Percentiles rank a stretch among this genome's conserved stretches.
Evolutionary conservation across 192 early-diverging fungal species (phyloP).

Genomic region (Coemansia sp.): DNA sequence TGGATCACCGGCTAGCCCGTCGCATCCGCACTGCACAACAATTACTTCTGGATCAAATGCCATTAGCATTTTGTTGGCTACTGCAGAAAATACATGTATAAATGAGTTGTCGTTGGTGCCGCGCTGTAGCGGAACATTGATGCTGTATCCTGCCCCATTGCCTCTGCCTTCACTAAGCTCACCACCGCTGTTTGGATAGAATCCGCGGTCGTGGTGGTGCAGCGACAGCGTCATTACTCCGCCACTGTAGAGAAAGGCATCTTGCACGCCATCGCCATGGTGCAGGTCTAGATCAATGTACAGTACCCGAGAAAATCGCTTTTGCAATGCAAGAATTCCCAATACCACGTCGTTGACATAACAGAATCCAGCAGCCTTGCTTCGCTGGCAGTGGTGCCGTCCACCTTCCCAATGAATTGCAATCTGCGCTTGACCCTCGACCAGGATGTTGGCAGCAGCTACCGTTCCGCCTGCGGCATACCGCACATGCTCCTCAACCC

Average conservation of each 20-base stretch:
- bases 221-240: constrained; percentile 95
- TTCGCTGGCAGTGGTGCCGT: constrained; percentile 87
- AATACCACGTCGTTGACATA: constrained; percentile 98
- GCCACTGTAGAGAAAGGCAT: constrained; percentile 90
- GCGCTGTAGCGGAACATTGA: constrained; percentile 89
- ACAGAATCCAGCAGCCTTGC: constrained; percentile 93
- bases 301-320: constrained; percentile 77
- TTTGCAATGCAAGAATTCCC: constrained; percentile 80
- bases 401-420: constrained; percentile 98
- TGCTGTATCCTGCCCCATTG: constrained; percentile 75
- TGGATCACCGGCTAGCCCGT: constrained; percentile 53
- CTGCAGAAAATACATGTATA: constrained; percentile 69
- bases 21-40: constrained; percentile 87
- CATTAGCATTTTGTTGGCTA: constrained; percentile 69
- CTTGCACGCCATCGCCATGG: constrained; percentile 97
- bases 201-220: constrained; percentile 92
- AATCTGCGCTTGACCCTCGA: constrained; percentile 12
- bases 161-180: constrained; percentile 76
- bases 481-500: constrained; percentile 30
- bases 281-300: constrained; percentile 98
- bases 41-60: constrained; percentile 79
- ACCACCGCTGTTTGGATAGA: constrained; percentile 89
- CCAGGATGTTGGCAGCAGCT: constrained; percentile 27
- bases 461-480: constrained; percentile 48
- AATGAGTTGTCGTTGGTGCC: constrained; percentile 87